Evolutionary conservation across 495 filamentous ascomycete species (phyloP), one percentile per base, ranked within the genome.

Genomic region (Penicillium salamii): DNA sequence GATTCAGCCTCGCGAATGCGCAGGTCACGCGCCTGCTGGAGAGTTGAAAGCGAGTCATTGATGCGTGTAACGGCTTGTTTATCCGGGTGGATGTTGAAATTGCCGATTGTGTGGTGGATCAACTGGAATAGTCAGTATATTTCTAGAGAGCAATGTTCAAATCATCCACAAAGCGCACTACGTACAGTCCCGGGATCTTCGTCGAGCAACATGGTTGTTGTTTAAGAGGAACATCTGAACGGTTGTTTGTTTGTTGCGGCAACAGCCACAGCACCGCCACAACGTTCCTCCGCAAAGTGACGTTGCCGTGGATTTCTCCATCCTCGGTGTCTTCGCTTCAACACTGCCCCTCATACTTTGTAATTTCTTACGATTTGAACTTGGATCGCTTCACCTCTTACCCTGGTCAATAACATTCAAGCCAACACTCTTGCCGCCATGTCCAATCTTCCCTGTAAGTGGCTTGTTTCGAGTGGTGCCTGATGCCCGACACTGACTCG

Each of bases 71-170:
- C 82, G 58, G 87, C 86, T 66, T 84, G 75, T 57, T 87, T 91
- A 76, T 98, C 93, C 3, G 88, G 86, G 35, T 81, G 74, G 64
- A 90, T 95, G 73, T 96, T 92, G 81, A 98, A 98, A 77, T 97
- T 96, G 43, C 81, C 77, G 67, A 92, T 84, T 17, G 90, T 95
- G 70, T 92, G 85, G 66, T 84, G 77, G 68, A 97, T 95, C 61
- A 97, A 86, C 88, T 93, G 61, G 12, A 14, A 42, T 4, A 35
- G 59, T 67, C 51, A 66, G 60, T 37, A 31, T 48, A 13, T 21
- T n/a, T 13, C n/a, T 31, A 26, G 4, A 31, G 46, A 26, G 33
- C n/a, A n/a, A n/a, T n/a, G n/a, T n/a, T 43, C 23, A 11, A 51
- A 8, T 18, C 21, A n/a, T 28, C 13, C 41, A 40, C 35, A 29